Conservation (phyloP, 305 asterid species). For the Nicotiana rustica region DNA sequence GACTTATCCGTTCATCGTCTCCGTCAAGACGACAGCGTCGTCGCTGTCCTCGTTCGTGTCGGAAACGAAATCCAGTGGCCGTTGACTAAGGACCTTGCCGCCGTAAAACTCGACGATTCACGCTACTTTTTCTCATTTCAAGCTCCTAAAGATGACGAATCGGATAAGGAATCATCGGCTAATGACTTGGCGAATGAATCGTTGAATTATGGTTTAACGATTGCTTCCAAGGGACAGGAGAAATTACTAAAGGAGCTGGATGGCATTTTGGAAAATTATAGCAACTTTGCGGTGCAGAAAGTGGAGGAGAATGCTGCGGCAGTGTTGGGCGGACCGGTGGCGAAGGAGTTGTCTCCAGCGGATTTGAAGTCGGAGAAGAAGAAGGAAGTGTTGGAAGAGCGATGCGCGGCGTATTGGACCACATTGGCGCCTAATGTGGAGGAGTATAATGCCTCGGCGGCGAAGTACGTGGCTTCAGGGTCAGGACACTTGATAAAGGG, state of each 20-base stretch:
- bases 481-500: constrained; percentile 93
- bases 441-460: constrained; percentile 84
- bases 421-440: constrained; percentile 95
- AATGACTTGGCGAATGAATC: constrained; percentile 50
- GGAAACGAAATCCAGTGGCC: constrained; percentile 85
- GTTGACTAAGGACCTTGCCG: constrained; percentile 74
- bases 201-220: constrained; percentile 81
- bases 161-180: constrained; percentile 30
- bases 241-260: constrained; percentile 65
- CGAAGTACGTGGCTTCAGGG: constrained; percentile 80
- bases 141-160: constrained; percentile 50
- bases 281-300: constrained; percentile 70
- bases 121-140: constrained; percentile 88
- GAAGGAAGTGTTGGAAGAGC: constrained; percentile 76
- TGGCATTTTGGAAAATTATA: constrained; percentile 57
- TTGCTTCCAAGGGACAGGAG: constrained; percentile 76
- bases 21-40: constrained; percentile 59
- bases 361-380: constrained; percentile 69
- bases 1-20: constrained; percentile 66
- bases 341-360: constrained; percentile 54
- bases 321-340: constrained; percentile 59
- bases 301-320: constrained; percentile 61
- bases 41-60: constrained; percentile 77
- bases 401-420: constrained; percentile 95
- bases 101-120: constrained; percentile 82